Base-by-base conservation (phyloP, 805 yeast species). In the Kazachstania viticola region DNA sequence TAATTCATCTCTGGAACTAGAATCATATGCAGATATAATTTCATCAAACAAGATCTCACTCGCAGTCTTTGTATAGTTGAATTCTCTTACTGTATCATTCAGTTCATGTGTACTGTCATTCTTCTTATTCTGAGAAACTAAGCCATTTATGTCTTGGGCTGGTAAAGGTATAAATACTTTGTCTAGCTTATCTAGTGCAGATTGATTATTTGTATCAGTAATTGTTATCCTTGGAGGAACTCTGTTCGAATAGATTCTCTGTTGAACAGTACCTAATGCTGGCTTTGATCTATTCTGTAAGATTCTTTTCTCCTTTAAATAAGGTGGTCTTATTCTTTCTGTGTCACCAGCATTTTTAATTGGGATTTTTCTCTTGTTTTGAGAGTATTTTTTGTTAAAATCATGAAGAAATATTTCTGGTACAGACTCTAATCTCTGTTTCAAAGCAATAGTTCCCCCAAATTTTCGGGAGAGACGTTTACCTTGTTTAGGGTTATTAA, bases 341-440 rank as follows among this genome's bases (percentile, higher is more conserved):
- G 14, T 14, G 17, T 14, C 15, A 11, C 9, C 17, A 17, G n/a
- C 21, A 14, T 27, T 27, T 11, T 25, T n/a, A 6, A 16, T 26
- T 14, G 28, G n/a, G 5, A 23, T 13, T 14, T 12, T 22, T 22
- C 11, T 9, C 23, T n/a, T n/a, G n/a, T n/a, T n/a, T n/a, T n/a
- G n/a, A n/a, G n/a, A n/a, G n/a, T 38, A 29, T 21, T 24, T 44
- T 21, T 37, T 37, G 9, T 42, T 44, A 14, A 44, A 39, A 28
- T 48, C 50, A 31, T 42, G 52, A 14, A 50, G 26, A 18, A 51
- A 44, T 9, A 53, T 37, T 32, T 51, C 57, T 11, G 58, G 58
- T 4, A 53, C 56, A 2, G 56, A 50, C 19, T 46, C 52, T 17
- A 53, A 36, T 25, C 58, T 39, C 34, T 49, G 37, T 32, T 41